These are phyloP conservation scores for Salisapilia sapeloensis DNA, from an alignment of 352 stramenopile species.

Conservation along the genomic window DNA sequence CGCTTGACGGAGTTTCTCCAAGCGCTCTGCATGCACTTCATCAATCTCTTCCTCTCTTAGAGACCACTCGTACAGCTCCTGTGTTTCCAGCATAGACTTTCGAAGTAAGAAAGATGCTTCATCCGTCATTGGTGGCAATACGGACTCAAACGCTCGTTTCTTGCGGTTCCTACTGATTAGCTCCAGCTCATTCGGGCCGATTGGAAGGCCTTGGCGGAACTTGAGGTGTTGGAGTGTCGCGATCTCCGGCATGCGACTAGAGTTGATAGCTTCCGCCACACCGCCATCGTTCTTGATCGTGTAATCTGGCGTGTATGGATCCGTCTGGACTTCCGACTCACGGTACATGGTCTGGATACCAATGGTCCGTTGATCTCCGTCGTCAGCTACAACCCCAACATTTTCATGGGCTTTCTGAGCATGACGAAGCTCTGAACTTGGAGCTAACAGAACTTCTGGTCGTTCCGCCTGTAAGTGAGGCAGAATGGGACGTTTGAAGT, in stretches of 20 bases:
- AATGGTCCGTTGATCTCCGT: slow-evolving; percentile 35
- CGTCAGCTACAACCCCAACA: slow-evolving; percentile 17
- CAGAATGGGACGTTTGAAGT: slow-evolving; percentile 78
- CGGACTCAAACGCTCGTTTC: slow-evolving; percentile 73
- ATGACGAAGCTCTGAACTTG: slow-evolving; percentile 10
- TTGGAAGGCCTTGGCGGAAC: slow-evolving; percentile 54
- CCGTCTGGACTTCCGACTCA: slow-evolving; percentile 87
- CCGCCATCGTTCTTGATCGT: slow-evolving; percentile 44
- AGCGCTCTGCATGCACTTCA: slow-evolving; percentile 52
- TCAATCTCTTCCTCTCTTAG: slow-evolving; percentile 85
- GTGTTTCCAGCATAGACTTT: slow-evolving; percentile 85
- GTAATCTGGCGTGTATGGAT: slow-evolving; percentile 87
- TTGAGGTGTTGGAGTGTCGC: slow-evolving; percentile 58
- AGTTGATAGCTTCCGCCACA: slow-evolving; percentile 9
- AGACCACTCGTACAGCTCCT: slow-evolving; percentile 82
- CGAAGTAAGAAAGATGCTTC: slow-evolving; percentile 83
- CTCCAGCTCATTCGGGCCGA: slow-evolving; percentile 71
- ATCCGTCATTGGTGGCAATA: slow-evolving; percentile 88
- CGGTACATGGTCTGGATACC: slow-evolving; percentile 85
- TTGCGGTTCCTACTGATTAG: slow-evolving; percentile 82
- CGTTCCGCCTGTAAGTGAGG: slow-evolving; percentile 75
- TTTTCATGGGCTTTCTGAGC: slow-evolving; percentile 11
- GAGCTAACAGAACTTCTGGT: slow-evolving; percentile 77
- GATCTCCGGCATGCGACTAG: slow-evolving; percentile 73
- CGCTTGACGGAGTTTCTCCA: slow-evolving; percentile 62